Evolutionary conservation across 2,329 filamentous ascomycete species (phyloP), one percentile per base, ranked within the genome.

Genomic region (Alternaria sp.): DNA sequence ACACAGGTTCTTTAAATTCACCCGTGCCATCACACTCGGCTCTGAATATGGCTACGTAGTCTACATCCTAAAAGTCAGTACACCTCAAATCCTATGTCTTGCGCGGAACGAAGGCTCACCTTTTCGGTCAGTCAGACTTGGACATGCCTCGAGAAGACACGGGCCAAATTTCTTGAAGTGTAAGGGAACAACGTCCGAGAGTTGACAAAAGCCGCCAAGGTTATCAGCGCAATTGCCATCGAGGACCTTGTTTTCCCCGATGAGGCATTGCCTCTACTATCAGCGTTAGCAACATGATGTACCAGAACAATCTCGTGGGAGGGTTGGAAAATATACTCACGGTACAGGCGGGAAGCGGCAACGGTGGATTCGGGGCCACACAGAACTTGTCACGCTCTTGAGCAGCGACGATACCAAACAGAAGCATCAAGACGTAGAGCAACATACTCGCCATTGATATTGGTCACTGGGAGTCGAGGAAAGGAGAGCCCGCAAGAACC

Each of bases 301-400:
- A 23, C 4, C 7, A n/a, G 11, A 26, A 34, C 6, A n/a, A 33
- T 13, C 9, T 2, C 10, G 10, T n/a, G 29, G 14, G 5, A 36
- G 31, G 11, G 9, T 6, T 23, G 10, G 0, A 17, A 17, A 17
- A 17, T 17, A 4, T 24, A 36, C 45, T 36, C 5, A 49, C 45
- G 2, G 45, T 49, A 11, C 45, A 49, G n/a, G 13, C 23, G 5
- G 45, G 45, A 17, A 49, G 45, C 11, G 29, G 9, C 10, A 36
- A 14, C 7, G 45, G 31, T 11, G 31, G 31, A 6, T 49, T 49
- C 14, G 29, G 8, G n/a, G 45, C 6, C 9, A 26, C n/a, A 7
- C 45, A 49, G 31, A 24, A 33, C 13, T 26, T 33, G 29, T 49
- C 14, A 24, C 45, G 45, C 33, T 24, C 45, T 33, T 49, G 23